A percentile compares a stretch with the other conserved stretches of the same genome.
phyloP scores from a whole-genome alignment of 805 yeast genomes.

The Lachancea sp. region DNA sequence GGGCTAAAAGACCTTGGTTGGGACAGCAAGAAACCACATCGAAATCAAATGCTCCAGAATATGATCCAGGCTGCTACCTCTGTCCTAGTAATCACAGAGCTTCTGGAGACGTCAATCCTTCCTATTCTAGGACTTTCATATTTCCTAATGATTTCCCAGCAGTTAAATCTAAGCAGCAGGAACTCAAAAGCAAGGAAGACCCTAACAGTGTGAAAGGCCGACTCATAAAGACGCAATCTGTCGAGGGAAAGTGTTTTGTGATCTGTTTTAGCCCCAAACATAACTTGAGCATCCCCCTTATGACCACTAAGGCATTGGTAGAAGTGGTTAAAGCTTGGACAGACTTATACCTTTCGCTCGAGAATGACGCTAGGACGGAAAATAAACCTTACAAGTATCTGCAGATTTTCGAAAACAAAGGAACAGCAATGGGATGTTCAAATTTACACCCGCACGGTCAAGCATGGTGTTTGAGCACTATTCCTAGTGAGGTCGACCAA shows the following conservation, averaged over 20 bases:
- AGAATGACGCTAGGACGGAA: constrained; percentile 33
- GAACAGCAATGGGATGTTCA: constrained; percentile 76
- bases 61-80: constrained; percentile 60
- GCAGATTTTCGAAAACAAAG: constrained; percentile 74
- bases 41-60: constrained; percentile 41
- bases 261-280: constrained; percentile 70
- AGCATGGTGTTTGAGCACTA: constrained; percentile 62
- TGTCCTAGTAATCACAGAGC: constrained; percentile 70
- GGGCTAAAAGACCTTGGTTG: constrained; percentile 77
- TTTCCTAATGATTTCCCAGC: constrained; percentile 70
- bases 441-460: constrained; percentile 82
- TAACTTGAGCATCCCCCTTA: constrained; percentile 56
- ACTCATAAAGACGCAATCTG: constrained; percentile 50
- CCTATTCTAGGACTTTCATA: constrained; percentile 49
- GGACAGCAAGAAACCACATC: constrained; percentile 56
- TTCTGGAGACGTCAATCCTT: constrained; percentile 52
- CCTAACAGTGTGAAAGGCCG: constrained; percentile 33
- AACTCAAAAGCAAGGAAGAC: constrained; percentile 22
- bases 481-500: constrained; percentile 60
- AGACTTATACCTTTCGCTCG: constrained; percentile 41
- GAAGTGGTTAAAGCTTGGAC: constrained; percentile 59
- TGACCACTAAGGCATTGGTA: constrained; percentile 41
- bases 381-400: constrained; percentile 48
- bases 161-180: constrained; percentile 53
- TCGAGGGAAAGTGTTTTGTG: constrained; percentile 62